Conservation (phyloP, 176 grass and related monocot genomes). For the Melocanna baccifera region DNA sequence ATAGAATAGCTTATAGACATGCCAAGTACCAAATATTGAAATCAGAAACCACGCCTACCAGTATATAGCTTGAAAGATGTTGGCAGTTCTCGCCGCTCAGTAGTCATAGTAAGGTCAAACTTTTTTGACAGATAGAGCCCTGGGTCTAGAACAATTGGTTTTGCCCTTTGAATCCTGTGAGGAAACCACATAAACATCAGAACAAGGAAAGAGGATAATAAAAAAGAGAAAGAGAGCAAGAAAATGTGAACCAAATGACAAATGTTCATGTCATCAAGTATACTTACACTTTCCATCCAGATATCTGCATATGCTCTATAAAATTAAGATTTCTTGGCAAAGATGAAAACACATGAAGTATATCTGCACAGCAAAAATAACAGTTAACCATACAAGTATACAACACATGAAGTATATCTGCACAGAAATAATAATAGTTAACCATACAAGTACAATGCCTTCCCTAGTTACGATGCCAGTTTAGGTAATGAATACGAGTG, state of each 20-base stretch:
- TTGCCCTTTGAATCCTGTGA: slow-evolving; percentile 69
- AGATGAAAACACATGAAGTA: slow-evolving; percentile 92
- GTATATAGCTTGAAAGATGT: slow-evolving; percentile 95
- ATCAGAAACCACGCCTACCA: slow-evolving; percentile 43
- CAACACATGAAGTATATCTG: slow-evolving; percentile 76
- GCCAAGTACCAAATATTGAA: not conserved
- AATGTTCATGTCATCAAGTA: not conserved
- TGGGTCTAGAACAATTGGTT: slow-evolving; percentile 84
- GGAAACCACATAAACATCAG: slow-evolving; percentile 18
- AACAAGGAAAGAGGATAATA: not conserved
- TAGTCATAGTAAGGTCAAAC: slow-evolving; percentile 70
- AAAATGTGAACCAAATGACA: not conserved
- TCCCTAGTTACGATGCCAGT: not conserved
- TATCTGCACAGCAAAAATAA: slow-evolving; percentile 60
- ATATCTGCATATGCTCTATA: slow-evolving; percentile 85
- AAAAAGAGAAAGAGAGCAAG: not conserved
- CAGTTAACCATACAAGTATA: slow-evolving; percentile 15
- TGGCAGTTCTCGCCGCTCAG: slow-evolving; percentile 72
- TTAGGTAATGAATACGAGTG: not conserved
- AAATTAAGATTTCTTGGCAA: slow-evolving; percentile 98
- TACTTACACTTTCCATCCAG: slow-evolving; percentile 94
- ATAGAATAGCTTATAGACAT: not conserved
- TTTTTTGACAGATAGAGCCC: slow-evolving; percentile 96
- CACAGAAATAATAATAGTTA: slow-evolving; percentile 16
- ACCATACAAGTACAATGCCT: not conserved